Percentiles rank a stretch among this genome's conserved stretches.
Conservation (phyloP, 768 basidiomycete genomes). For the Auriscalpium vulgare region DNA sequence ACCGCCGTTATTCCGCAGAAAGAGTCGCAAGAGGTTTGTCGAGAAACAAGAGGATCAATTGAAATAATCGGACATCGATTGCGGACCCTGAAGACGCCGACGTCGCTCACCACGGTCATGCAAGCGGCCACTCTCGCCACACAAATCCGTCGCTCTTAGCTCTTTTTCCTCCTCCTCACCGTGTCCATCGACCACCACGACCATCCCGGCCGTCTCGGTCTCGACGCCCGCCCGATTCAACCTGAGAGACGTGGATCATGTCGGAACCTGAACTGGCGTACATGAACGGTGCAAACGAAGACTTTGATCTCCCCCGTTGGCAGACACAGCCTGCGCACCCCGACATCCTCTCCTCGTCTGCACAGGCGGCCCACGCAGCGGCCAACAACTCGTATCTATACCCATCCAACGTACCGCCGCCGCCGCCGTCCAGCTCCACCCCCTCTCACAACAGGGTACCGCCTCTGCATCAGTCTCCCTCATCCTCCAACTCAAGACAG, state of each 20-base stretch:
- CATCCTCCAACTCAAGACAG: conserved; percentile 35
- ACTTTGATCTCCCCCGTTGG: conserved; percentile 65
- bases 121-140: neutral
- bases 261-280: conserved; percentile 69
- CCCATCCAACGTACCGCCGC: conserved; percentile 38
- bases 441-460: conserved; percentile 30
- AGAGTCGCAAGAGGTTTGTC: no score
- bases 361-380: conserved; percentile 47
- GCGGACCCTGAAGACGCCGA: conserved; percentile 1
- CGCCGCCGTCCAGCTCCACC: conserved; percentile 30
- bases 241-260: conserved; percentile 33
- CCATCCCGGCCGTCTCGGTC: conserved; percentile 2
- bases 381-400: conserved; percentile 48
- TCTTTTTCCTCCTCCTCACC: conserved; percentile 3
- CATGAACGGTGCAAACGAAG: conserved; percentile 74
- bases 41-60: conserved; percentile 4
- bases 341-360: conserved; percentile 45
- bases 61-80: conserved; percentile 6
- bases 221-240: conserved; percentile 7
- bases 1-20: no score
- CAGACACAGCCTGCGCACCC: conserved; percentile 30
- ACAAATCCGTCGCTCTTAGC: neutral
- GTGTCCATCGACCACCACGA: neutral
- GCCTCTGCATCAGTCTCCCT: conserved; percentile 45
- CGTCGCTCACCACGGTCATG: neutral